Evolutionary conservation across 495 filamentous ascomycete genomes (phyloP), one percentile per base, ranked within the genome.

Genomic region (Tuber melanosporum): DNA sequence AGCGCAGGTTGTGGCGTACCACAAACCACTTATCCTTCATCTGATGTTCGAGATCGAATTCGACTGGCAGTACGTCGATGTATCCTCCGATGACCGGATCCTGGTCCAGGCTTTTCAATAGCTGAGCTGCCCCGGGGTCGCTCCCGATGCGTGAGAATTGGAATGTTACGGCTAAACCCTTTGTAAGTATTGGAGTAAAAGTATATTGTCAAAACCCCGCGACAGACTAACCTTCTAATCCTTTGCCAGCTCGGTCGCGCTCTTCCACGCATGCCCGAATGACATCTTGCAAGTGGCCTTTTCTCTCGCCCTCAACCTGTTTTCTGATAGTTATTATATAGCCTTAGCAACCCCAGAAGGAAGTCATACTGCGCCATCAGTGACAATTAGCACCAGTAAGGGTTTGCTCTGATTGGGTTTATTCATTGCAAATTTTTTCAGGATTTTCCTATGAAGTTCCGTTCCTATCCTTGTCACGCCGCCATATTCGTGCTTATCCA

Each of bases 61-160:
- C 49, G 1, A 57, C 49, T 22, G 49, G 49, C 8, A 57, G 22
- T 1, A 57, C 22, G 49, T 92, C 91, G 71, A 92, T 87, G 83
- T 91, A 81, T 7, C 81, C 74, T 14, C 91, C 90, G 77, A 92
- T 86, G 39, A 81, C 81, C 32, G 88, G 87, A 76, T 92, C 89
- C 62, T 88, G 86, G 79, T 92, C 91, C 17, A 92, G 84, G 69
- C 86, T 86, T 12, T 82, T 82, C 39, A 92, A 85, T 83, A 91
- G 91, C 71, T 88, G 87, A 41, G 87, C 86, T 15, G 91, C 91
- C 73, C 87, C 86, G 79, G 85, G 82, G 77, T 92, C 91, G 75
- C 90, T 90, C 74, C 91, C 91, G 66, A 92, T 91, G 81, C 91
- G 90, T 22, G 90, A 89, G 83, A 92, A 92, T 76, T 91, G 89